Base-by-base conservation (phyloP, 1,284 basidiomycete species). In the Prillingera fragicola region DNA sequence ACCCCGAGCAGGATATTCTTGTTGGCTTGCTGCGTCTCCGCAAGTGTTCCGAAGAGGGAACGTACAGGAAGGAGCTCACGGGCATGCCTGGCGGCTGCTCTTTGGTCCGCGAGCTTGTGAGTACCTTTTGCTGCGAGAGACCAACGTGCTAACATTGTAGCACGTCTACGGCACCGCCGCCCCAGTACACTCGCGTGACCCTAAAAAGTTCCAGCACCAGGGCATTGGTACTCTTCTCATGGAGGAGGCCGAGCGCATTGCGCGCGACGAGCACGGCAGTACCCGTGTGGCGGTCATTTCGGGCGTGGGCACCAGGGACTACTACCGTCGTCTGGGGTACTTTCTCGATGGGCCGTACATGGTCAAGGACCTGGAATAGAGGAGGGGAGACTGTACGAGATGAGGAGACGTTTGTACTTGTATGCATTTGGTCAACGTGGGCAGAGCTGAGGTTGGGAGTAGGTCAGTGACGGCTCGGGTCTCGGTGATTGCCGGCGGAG, bases 121-220 rank as follows among this genome's bases (percentile, higher is more conserved):
- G 65, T 69, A 54, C 26, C 15, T 18, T 19, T 14, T n/a, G n/a
- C n/a, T n/a, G n/a, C n/a, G n/a, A n/a, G n/a, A 14, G 8, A 19
- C n/a, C 25, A 7, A 36, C 29, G 26, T 10, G 19, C 8, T 4
- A n/a, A 22, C 18, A 42, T 27, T 5, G 9, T 35, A 61, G 66
- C 91, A 96, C 75, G 94, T 98, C n/a, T 98, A 99, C 68, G 95
- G 95, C 21, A 97, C 91, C 8, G 94, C 95, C 8, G 91, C 97
- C 23, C 91, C 91, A 3, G 88, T 99, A 21, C 95, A 98, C 70
- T 88, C 87, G 41, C 79, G 95, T 38, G 94, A 99, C 71, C 95
- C 95, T 14, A 96, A 91, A 36, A 95, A 95, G 71, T 96, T 96
- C 76, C 91, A 96, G 67, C 91, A 96, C 71, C 88, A 92, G 79